These are phyloP conservation scores for Allium sativum DNA, from an alignment of 106 monocot genomes.

Conservation along the genomic window DNA sequence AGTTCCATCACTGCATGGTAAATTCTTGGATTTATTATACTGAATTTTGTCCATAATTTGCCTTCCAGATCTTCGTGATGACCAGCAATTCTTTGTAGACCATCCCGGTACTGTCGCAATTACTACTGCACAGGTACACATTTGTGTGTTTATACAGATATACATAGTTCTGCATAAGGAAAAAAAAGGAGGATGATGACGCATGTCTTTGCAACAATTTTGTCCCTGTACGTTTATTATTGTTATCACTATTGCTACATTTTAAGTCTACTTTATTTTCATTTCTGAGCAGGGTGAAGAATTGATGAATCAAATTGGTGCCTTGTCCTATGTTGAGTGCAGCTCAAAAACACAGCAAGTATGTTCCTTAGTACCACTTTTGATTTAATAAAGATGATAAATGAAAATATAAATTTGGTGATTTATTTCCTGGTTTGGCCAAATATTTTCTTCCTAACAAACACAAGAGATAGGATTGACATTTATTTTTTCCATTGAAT, in stretches of 20 bases:
- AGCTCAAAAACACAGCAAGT: constrained; percentile 53
- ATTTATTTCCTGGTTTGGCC: not conserved
- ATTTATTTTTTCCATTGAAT: not conserved
- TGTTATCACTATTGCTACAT: too few species aligned
- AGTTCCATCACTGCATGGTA: too few species aligned
- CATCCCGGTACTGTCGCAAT: constrained; percentile 11
- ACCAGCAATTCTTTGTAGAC: constrained; percentile 13
- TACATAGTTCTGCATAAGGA: too few species aligned
- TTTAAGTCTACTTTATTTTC: too few species aligned
- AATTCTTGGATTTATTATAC: not conserved
- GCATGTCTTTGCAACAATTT: too few species aligned
- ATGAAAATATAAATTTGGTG: not conserved
- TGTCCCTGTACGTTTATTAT: too few species aligned
- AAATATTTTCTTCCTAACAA: not conserved
- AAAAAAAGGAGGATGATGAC: too few species aligned
- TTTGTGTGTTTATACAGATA: too few species aligned
- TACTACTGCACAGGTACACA: constrained; percentile 9
- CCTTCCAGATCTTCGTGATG: constrained; percentile 13
- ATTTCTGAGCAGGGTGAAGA: constrained; percentile 26
- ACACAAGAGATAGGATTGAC: too few species aligned
- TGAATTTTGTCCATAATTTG: not conserved
- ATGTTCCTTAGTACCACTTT: not conserved
- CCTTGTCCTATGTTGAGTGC: constrained; percentile 35
- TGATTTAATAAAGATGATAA: not conserved
- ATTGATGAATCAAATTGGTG: constrained; percentile 28